Conservation (phyloP, 192 early-diverging fungal genomes). For the Obelidium mucronatum region DNA sequence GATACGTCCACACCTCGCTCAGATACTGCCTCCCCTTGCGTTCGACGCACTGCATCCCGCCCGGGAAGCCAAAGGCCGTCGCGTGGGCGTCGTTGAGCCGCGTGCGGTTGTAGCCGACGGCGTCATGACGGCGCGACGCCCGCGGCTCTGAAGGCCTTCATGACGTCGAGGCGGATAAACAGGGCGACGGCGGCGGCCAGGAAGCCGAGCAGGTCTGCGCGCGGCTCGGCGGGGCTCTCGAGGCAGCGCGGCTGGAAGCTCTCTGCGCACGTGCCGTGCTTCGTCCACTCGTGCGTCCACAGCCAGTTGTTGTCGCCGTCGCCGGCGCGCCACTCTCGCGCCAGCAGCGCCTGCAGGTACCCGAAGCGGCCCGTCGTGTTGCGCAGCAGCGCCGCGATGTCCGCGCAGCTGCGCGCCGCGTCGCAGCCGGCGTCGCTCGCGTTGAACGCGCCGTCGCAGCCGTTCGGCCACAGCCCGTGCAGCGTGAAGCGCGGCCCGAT, state of each 20-base stretch:
- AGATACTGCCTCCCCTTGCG: constrained; percentile 4
- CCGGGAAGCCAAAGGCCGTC: constrained; percentile 29
- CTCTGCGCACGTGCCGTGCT: constrained; percentile 81
- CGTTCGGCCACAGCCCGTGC: constrained; percentile 85
- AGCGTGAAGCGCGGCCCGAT: constrained; percentile 61
- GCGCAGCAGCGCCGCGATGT: constrained; percentile 40
- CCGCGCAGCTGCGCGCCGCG: constrained; percentile 45
- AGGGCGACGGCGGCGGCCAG: constrained; percentile 62
- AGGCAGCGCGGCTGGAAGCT: constrained; percentile 72
- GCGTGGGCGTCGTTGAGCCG: constrained; percentile 32
- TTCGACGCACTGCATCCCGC: constrained; percentile 34
- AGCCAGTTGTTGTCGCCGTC: constrained; percentile 80
- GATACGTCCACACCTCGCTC: constrained; percentile 21
- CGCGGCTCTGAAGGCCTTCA: constrained; percentile 50
- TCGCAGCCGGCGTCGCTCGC: too few relatives aligned
- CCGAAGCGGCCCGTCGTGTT: not conserved
- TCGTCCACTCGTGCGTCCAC: constrained; percentile 83
- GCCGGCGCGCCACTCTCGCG: constrained; percentile 72
- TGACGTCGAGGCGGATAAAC: constrained; percentile 63
- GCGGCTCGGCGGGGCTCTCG: constrained; percentile 40
- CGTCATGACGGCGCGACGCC: too few relatives aligned
- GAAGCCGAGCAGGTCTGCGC: constrained; percentile 68
- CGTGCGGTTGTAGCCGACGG: constrained; percentile 22
- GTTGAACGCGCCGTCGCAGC: constrained; percentile 57
- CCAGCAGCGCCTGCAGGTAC: constrained; percentile 55